A percentile compares a stretch with the other conserved stretches of the same genome.
Evolutionary conservation across 192 early-diverging fungal species (phyloP).

Genomic region (Backusella luteola): DNA sequence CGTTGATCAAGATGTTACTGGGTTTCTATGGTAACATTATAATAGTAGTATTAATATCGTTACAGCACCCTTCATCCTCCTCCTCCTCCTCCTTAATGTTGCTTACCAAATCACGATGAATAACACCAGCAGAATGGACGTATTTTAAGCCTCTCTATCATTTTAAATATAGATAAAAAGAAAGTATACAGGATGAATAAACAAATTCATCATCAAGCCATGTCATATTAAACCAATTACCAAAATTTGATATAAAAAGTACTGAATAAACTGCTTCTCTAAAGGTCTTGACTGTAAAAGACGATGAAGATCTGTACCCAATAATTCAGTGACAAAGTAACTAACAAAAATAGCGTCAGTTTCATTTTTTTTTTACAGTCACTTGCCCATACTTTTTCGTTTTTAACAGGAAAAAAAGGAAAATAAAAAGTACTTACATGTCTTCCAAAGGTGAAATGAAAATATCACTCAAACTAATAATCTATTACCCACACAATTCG

Average conservation of each 20-base stretch:
- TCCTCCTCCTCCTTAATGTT: neutral
- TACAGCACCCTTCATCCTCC: neutral
- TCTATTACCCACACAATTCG: conserved; percentile 38
- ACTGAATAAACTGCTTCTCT: conserved; percentile 95
- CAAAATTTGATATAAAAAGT: conserved; percentile 96
- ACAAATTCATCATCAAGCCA: neutral
- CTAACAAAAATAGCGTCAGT: conserved; percentile 23
- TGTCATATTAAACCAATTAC: conserved; percentile 23
- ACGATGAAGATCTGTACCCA: conserved; percentile 95
- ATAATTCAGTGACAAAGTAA: conserved; percentile 95
- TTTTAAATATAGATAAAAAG: neutral
- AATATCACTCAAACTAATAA: conserved; percentile 90
- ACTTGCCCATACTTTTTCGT: too few relatives aligned
- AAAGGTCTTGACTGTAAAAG: conserved; percentile 86
- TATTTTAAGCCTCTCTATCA: conserved; percentile 82
- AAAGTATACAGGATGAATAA: neutral
- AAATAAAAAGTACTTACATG: conserved; percentile 54
- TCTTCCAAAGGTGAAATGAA: conserved; percentile 93
- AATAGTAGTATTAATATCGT: neutral
- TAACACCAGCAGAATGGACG: conserved; percentile 92
- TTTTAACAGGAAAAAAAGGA: too few relatives aligned
- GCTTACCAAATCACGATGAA: conserved; percentile 88
- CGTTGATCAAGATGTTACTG: conserved; percentile 94
- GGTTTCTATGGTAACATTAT: conserved; percentile 61
- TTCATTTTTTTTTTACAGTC: neutral